Percentiles rank a stretch among this genome's conserved stretches.
Evolutionary conservation across 495 filamentous ascomycete species (phyloP).

Genomic region (Neohortaea acidophila): DNA sequence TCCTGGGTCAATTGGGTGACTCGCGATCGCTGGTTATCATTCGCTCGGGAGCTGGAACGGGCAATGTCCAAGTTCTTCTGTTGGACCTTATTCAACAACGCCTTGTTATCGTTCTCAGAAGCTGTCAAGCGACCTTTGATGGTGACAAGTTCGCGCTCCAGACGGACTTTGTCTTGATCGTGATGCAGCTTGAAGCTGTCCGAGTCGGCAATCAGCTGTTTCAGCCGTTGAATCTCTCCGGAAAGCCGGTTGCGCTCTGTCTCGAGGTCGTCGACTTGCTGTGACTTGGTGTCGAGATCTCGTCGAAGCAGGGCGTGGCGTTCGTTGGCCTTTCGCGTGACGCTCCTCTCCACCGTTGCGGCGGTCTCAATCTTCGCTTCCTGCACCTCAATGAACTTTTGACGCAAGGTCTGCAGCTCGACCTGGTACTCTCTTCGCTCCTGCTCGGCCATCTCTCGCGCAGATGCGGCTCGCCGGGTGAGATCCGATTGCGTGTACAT

Average conservation of each 20-base stretch:
- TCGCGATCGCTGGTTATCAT: slow-evolving; percentile 68
- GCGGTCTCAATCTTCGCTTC: slow-evolving; percentile 73
- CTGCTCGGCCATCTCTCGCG: slow-evolving; percentile 58
- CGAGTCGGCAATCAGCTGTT: slow-evolving; percentile 70
- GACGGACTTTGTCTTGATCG: slow-evolving; percentile 82
- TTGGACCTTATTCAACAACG: slow-evolving; percentile 87
- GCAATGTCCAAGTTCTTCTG: slow-evolving; percentile 97
- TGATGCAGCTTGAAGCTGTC: slow-evolving; percentile 72
- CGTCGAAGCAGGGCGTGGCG: slow-evolving; percentile 60
- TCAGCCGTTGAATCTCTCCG: slow-evolving; percentile 62
- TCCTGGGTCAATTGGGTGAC: slow-evolving; percentile 65
- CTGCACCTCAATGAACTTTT: slow-evolving; percentile 69
- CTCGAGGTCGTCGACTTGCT: slow-evolving; percentile 57
- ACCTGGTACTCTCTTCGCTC: slow-evolving; percentile 78
- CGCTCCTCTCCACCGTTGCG: slow-evolving; percentile 59
- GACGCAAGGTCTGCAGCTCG: slow-evolving; percentile 67
- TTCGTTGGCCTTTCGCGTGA: slow-evolving; percentile 64
- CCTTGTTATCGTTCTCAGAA: slow-evolving; percentile 94
- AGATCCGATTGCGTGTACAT: slow-evolving; percentile 96
- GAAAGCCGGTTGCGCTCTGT: slow-evolving; percentile 59
- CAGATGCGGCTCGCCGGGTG: slow-evolving; percentile 73
- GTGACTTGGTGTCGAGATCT: slow-evolving; percentile 60
- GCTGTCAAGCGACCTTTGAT: slow-evolving; percentile 80
- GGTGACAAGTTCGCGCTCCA: slow-evolving; percentile 84
- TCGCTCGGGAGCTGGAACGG: slow-evolving; percentile 70